These are phyloP conservation scores for Cordyceps pruinosa DNA, from an alignment of 2,329 filamentous ascomycete species.

Conservation along the genomic window DNA sequence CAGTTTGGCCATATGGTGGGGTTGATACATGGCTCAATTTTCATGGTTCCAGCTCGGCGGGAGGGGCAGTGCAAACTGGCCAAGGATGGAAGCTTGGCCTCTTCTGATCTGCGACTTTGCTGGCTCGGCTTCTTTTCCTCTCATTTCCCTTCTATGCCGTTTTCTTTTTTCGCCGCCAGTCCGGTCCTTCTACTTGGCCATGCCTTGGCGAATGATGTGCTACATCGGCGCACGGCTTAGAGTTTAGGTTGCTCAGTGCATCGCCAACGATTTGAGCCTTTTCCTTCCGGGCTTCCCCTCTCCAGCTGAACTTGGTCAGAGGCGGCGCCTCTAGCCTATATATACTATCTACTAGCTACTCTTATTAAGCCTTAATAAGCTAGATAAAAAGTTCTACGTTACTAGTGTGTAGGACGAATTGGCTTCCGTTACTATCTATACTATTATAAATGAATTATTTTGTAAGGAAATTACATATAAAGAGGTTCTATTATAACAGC, in stretches of 20 bases:
- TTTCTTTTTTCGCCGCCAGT: neutral
- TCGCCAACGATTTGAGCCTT: neutral
- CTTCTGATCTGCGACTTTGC: neutral
- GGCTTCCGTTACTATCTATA: too few species aligned
- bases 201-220: neutral
- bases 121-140: neutral
- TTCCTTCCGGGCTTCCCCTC: neutral
- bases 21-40: neutral
- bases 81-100: neutral
- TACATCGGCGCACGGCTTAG: neutral
- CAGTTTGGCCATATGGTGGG: neutral
- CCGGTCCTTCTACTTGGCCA: neutral
- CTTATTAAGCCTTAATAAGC: too few species aligned
- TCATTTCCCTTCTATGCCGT: too few species aligned
- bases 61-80: slow-evolving; percentile 1
- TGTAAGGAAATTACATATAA: too few species aligned
- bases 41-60: neutral
- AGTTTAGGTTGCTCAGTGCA: neutral
- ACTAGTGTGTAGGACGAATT: too few species aligned
- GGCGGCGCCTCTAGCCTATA: too few species aligned
- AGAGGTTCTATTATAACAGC: too few species aligned
- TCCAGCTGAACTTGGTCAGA: neutral
- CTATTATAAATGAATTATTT: too few species aligned
- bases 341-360: too few species aligned
- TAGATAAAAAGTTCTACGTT: too few species aligned